Evolutionary conservation across 768 basidiomycete genomes (phyloP).

Genomic region (Brasilioporus rufonigricans): DNA sequence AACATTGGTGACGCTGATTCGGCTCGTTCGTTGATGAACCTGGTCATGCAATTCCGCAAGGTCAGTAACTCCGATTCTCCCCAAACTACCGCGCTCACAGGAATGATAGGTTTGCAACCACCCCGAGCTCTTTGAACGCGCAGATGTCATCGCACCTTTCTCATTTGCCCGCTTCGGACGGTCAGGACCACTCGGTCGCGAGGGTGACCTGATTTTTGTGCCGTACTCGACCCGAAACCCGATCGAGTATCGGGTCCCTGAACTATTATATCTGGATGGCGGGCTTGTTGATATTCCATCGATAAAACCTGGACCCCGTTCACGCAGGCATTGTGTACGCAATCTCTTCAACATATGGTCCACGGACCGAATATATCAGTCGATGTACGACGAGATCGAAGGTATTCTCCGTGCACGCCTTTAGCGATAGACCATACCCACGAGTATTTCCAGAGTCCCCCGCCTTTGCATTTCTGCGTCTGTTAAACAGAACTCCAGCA

Average conservation of each 20-base stretch:
- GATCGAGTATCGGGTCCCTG: slow-evolving; percentile 76
- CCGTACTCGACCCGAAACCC: slow-evolving; percentile 89
- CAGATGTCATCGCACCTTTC: slow-evolving; percentile 91
- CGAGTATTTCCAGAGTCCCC: slow-evolving; percentile 41
- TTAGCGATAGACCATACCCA: background rate
- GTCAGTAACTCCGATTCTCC: slow-evolving; percentile 37
- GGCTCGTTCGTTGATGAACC: slow-evolving; percentile 94
- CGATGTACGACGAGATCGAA: slow-evolving; percentile 53
- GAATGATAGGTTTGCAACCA: slow-evolving; percentile 86
- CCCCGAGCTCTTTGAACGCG: slow-evolving; percentile 95
- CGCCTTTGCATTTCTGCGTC: slow-evolving; percentile 74
- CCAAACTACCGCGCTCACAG: slow-evolving; percentile 5
- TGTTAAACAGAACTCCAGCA: slow-evolving; percentile 59
- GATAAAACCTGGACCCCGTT: slow-evolving; percentile 45
- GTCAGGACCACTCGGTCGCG: slow-evolving; percentile 78
- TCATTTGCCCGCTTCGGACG: slow-evolving; percentile 83
- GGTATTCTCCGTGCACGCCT: slow-evolving; percentile 38
- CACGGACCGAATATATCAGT: slow-evolving; percentile 72
- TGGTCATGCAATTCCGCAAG: slow-evolving; percentile 99
- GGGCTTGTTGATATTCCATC: slow-evolving; percentile 66
- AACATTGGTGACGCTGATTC: slow-evolving; percentile 89
- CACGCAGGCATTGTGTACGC: slow-evolving; percentile 53
- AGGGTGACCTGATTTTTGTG: slow-evolving; percentile 79
- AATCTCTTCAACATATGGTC: slow-evolving; percentile 91
- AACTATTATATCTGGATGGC: slow-evolving; percentile 74